Evolutionary conservation across 2,329 filamentous ascomycete genomes (phyloP).

Genomic region (Pseudocercospora fuligena): DNA sequence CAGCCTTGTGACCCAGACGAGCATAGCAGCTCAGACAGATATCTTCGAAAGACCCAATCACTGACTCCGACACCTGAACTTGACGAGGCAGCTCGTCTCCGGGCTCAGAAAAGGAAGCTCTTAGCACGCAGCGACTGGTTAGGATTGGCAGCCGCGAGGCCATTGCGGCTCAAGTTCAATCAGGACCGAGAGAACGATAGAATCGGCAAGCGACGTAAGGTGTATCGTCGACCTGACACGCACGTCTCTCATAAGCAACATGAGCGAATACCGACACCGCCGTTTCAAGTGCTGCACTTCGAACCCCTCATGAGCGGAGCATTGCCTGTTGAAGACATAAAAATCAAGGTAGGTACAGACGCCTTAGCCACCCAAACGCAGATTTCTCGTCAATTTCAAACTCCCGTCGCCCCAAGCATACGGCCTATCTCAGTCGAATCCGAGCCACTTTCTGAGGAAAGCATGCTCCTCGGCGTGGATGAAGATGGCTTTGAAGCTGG

Average conservation of each 20-base stretch:
- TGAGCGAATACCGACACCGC: slow-evolving; percentile 20
- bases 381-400: slow-evolving; percentile 23
- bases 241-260: slow-evolving; percentile 19
- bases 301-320: slow-evolving; percentile 36
- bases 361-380: slow-evolving; percentile 39
- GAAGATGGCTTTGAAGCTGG: slow-evolving; percentile 20
- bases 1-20: neutral
- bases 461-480: slow-evolving; percentile 39
- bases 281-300: slow-evolving; percentile 27
- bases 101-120: slow-evolving; percentile 31
- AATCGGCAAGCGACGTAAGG: slow-evolving; percentile 39
- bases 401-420: slow-evolving; percentile 30
- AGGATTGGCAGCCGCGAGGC: slow-evolving; percentile 33
- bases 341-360: slow-evolving; percentile 40
- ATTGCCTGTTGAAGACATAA: slow-evolving; percentile 29
- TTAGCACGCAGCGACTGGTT: slow-evolving; percentile 41
- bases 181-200: slow-evolving; percentile 28
- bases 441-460: slow-evolving; percentile 37
- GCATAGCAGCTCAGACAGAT: neutral
- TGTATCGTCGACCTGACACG: slow-evolving; percentile 22
- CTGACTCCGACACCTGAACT: slow-evolving; percentile 19
- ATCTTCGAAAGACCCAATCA: neutral
- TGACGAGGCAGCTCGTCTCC: slow-evolving; percentile 17
- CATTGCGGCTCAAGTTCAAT: slow-evolving; percentile 34
- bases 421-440: slow-evolving; percentile 32